phyloP scores from a whole-genome alignment of 495 filamentous ascomycete species.

The Oleoguttula mirabilis region DNA sequence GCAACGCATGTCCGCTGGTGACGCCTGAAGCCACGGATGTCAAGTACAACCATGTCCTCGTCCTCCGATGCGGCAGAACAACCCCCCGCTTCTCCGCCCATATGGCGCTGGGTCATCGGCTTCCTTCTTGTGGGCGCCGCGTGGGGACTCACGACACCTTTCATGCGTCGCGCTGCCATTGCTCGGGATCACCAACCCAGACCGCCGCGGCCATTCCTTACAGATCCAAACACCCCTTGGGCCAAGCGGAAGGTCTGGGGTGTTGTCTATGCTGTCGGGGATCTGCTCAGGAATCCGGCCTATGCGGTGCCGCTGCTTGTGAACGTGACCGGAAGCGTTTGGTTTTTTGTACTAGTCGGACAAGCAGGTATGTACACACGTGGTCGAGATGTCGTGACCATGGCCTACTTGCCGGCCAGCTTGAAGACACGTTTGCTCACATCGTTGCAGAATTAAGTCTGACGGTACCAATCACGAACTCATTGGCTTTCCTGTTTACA shows the following conservation, averaged over 20 bases:
- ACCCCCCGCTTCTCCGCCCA: slow-evolving; percentile 46
- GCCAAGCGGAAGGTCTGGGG: slow-evolving; percentile 43
- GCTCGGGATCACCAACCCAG: slow-evolving; percentile 37
- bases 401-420: no score
- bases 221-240: slow-evolving; percentile 36
- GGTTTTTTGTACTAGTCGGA: slow-evolving; percentile 94
- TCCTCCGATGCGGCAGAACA: no score
- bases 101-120: slow-evolving; percentile 69
- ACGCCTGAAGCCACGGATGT: no score
- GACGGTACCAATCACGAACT: slow-evolving; percentile 91
- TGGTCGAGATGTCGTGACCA: not conserved
- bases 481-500: slow-evolving; percentile 86
- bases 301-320: slow-evolving; percentile 79
- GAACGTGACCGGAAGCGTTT: slow-evolving; percentile 88
- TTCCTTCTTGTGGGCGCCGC: slow-evolving; percentile 86
- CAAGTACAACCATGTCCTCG: no score
- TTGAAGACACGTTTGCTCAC: no score
- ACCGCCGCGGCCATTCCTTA: slow-evolving; percentile 42
- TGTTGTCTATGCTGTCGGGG: slow-evolving; percentile 58
- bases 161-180: slow-evolving; percentile 58
- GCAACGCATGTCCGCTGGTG: no score
- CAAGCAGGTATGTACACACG: slow-evolving; percentile 56
- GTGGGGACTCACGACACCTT: slow-evolving; percentile 68
- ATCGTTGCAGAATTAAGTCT: slow-evolving; percentile 72
- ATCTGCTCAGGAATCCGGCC: slow-evolving; percentile 64